Conservation (phyloP, 139 green algal genomes). For the Haematococcus sp. region DNA sequence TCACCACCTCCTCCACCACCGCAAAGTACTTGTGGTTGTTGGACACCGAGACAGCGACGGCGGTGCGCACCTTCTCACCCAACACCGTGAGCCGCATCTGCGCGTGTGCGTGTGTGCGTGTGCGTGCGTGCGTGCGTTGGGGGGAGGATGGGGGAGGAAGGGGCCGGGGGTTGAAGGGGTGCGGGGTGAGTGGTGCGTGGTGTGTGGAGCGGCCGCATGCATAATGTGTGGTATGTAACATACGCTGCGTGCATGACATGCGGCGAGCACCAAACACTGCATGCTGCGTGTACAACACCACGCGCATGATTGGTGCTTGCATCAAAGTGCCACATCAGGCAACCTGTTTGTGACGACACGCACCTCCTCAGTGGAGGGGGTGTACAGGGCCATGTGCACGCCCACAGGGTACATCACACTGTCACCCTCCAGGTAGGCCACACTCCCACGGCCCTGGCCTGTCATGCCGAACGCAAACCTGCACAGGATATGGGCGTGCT, state of each 20-base stretch:
- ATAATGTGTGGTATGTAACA: too few species aligned
- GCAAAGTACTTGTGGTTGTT: conserved; percentile 40
- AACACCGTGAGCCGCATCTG: conserved; percentile 26
- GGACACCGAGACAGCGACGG: conserved; percentile 15
- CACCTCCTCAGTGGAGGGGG: conserved; percentile 4
- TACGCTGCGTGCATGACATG: too few species aligned
- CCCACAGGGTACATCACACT: conserved; percentile 28
- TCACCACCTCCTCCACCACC: conserved; percentile 17
- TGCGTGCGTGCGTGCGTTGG: too few species aligned
- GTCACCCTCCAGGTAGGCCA: conserved; percentile 32
- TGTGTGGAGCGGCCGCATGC: too few species aligned
- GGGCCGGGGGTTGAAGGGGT: too few species aligned
- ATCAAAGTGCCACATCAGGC: not conserved
- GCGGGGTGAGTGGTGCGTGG: too few species aligned
- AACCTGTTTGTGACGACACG: not conserved
- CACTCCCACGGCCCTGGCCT: not conserved
- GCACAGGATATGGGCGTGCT: not conserved
- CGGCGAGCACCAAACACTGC: too few species aligned
- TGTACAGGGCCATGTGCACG: conserved; percentile 16
- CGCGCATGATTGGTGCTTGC: not conserved
- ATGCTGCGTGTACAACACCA: too few species aligned
- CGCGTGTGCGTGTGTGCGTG: not conserved
- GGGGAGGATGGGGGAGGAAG: too few species aligned
- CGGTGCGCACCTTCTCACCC: conserved; percentile 8
- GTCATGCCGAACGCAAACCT: conserved; percentile 36